Conservation (phyloP, 2,329 filamentous ascomycete genomes). For the Septoria petroselini region DNA sequence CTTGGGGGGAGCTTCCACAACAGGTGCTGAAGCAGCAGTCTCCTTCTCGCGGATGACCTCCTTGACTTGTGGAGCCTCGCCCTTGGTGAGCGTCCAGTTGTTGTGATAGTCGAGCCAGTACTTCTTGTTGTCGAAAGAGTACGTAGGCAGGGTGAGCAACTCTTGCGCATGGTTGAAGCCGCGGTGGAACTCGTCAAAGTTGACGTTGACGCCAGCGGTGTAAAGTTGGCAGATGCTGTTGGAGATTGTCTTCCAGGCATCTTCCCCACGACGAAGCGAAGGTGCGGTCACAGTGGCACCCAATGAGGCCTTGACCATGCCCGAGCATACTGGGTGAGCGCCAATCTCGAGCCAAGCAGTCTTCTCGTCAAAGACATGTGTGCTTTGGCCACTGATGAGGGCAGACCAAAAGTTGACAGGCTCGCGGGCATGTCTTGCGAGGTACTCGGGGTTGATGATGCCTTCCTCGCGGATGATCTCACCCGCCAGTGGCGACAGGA, state of each 20-base stretch:
- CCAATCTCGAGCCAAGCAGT: slow-evolving; percentile 71
- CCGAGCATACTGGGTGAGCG: slow-evolving; percentile 67
- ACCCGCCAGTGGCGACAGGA: slow-evolving; percentile 66
- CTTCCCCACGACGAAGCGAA: slow-evolving; percentile 61
- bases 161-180: slow-evolving; percentile 58
- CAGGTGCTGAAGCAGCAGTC: slow-evolving; percentile 37
- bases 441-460: slow-evolving; percentile 59
- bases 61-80: slow-evolving; percentile 49
- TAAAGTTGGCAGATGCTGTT: slow-evolving; percentile 59
- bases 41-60: slow-evolving; percentile 41
- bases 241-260: slow-evolving; percentile 62
- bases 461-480: slow-evolving; percentile 58
- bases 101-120: slow-evolving; percentile 71
- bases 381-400: slow-evolving; percentile 56
- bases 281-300: slow-evolving; percentile 56
- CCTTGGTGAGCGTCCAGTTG: slow-evolving; percentile 70
- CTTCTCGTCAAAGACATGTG: slow-evolving; percentile 61
- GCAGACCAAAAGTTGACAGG: slow-evolving; percentile 67
- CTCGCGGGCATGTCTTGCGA: slow-evolving; percentile 63
- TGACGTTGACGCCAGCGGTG: slow-evolving; percentile 58
- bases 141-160: slow-evolving; percentile 64
- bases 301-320: slow-evolving; percentile 65
- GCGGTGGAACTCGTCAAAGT: slow-evolving; percentile 69
- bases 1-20: slow-evolving; percentile 50
- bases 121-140: slow-evolving; percentile 67